Evolutionary conservation across 345 rosid species (phyloP).

Genomic region (Boechera stricta): DNA sequence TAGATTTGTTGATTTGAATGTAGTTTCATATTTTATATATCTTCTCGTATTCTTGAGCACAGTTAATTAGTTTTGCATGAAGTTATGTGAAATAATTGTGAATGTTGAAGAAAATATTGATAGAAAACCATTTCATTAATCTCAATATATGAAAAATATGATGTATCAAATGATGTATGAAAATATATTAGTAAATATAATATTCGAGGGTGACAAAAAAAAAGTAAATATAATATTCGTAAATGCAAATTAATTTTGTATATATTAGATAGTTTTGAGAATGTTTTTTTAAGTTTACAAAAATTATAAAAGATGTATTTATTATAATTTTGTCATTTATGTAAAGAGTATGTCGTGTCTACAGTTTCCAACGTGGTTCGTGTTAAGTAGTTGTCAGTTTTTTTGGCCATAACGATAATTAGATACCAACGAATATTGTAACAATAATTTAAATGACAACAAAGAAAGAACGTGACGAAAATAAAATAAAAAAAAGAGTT

Average conservation of each 20-base stretch:
- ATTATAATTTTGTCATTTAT: neutral
- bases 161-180: no score
- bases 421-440: neutral
- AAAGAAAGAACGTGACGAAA: neutral
- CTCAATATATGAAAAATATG: no score
- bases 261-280: neutral
- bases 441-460: neutral
- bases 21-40: neutral
- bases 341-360: neutral
- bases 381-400: neutral
- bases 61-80: neutral
- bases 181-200: no score
- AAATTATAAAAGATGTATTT: neutral
- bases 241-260: neutral
- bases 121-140: no score
- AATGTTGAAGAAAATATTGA: neutral
- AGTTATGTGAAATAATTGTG: neutral
- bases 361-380: slow-evolving; percentile 7
- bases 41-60: neutral
- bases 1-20: neutral
- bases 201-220: no score
- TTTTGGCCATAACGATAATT: neutral
- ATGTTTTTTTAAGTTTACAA: neutral
- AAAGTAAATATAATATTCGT: no score
- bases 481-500: neutral